phyloP scores from a whole-genome alignment of 129 eudicot genomes.

The Calendula officinalis region DNA sequence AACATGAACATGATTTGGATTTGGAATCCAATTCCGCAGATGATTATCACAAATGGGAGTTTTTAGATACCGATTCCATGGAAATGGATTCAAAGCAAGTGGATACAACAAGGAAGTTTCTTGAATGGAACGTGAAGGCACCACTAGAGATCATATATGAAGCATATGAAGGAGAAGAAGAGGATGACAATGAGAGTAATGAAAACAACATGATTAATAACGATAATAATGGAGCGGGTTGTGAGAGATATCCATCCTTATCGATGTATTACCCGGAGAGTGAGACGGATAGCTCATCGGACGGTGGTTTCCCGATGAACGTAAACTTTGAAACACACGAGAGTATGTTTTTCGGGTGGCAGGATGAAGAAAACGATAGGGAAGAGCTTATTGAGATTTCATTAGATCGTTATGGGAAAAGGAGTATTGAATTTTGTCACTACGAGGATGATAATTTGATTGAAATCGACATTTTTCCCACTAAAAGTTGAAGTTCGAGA shows the following conservation, averaged over 20 bases:
- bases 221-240: slow-evolving; percentile 14
- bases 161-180: slow-evolving; percentile 67
- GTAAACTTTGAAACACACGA: slow-evolving; percentile 46
- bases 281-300: slow-evolving; percentile 58
- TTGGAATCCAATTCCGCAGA: slow-evolving; percentile 1
- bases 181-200: slow-evolving; percentile 20
- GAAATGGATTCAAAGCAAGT: slow-evolving; percentile 19
- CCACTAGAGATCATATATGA: slow-evolving; percentile 92
- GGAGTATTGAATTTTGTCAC: slow-evolving; percentile 23
- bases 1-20: slow-evolving; percentile 14
- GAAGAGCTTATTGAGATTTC: slow-evolving; percentile 84
- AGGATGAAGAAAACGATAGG: slow-evolving; percentile 42
- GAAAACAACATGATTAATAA: slow-evolving; percentile 24
- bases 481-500: slow-evolving; percentile 33
- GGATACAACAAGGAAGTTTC: slow-evolving; percentile 36
- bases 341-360: slow-evolving; percentile 46
- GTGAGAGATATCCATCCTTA: slow-evolving; percentile 53
- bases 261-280: slow-evolving; percentile 73
- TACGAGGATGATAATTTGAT: slow-evolving; percentile 84
- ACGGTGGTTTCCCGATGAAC: slow-evolving; percentile 41
- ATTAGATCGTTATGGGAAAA: slow-evolving; percentile 40
- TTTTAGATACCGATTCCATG: slow-evolving; percentile 7
- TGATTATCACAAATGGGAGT: slow-evolving; percentile 6
- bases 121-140: slow-evolving; percentile 76
- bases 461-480: slow-evolving; percentile 61